A percentile compares a stretch with the other conserved stretches of the same genome.
Evolutionary conservation across 176 grass and related monocot genomes (phyloP).

Genomic region (Zoysia japonica): DNA sequence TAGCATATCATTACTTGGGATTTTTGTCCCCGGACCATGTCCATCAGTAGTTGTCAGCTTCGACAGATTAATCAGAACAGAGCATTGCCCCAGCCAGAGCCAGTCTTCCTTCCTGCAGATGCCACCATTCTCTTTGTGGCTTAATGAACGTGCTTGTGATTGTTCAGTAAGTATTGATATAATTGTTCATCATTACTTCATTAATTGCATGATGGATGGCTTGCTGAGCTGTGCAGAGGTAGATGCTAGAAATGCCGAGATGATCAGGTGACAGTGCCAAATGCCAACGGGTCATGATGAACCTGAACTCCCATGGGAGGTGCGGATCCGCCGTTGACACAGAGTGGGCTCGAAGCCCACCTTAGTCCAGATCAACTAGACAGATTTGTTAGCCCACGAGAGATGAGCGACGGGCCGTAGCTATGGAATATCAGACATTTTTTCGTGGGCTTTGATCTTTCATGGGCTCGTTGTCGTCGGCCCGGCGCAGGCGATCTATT

Average conservation of each 20-base stretch:
- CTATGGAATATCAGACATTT: no score
- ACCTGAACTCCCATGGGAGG: no score
- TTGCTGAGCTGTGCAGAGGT: not conserved
- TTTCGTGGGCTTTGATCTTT: no score
- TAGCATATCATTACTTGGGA: not conserved
- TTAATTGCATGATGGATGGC: not conserved
- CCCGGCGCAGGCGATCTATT: no score
- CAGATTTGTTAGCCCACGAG: not conserved
- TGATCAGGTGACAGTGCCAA: not conserved
- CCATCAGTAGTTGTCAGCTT: not conserved
- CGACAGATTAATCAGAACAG: not conserved
- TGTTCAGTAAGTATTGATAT: not conserved
- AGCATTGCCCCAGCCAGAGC: no score
- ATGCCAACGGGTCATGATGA: no score
- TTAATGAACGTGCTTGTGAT: not conserved
- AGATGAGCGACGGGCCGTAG: not conserved
- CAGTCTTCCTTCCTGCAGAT: no score
- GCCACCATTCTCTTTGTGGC: conserved; percentile 19
- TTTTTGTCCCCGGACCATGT: not conserved
- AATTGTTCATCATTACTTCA: conserved; percentile 12
- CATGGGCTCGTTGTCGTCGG: no score
- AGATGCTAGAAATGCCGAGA: conserved; percentile 21
- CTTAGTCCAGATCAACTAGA: not conserved
- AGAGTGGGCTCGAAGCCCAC: not conserved
- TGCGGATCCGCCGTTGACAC: no score